phyloP scores from a whole-genome alignment of 352 stramenopile species.

The Globisporangium iwayamae region DNA sequence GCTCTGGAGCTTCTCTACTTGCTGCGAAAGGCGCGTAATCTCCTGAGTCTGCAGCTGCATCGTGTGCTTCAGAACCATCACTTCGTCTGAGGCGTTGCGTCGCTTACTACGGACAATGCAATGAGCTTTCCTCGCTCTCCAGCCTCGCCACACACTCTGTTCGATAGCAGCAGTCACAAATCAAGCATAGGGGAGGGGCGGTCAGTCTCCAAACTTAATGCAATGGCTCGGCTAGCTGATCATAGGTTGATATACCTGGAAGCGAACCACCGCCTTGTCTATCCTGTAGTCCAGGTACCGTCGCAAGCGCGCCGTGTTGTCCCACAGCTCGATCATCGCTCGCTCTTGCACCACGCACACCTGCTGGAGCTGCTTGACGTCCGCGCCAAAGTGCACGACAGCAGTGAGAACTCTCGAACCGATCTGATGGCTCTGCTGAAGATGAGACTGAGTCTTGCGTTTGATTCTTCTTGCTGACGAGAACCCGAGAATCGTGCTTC shows the following conservation, averaged over 20 bases:
- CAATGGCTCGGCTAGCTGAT: too few species aligned
- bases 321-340: conserved; percentile 27
- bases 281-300: conserved; percentile 15
- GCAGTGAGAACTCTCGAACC: conserved; percentile 5
- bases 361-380: conserved; percentile 44
- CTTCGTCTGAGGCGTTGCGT: background rate
- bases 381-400: conserved; percentile 16
- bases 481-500: conserved; percentile 4
- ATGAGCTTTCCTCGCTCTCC: background rate
- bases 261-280: conserved; percentile 12
- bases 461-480: background rate
- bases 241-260: conserved; percentile 19
- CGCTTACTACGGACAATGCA: background rate
- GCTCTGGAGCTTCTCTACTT: conserved; percentile 26
- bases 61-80: conserved; percentile 16
- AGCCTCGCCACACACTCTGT: conserved; percentile 21
- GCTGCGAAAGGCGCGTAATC: conserved; percentile 22
- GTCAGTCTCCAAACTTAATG: too few species aligned
- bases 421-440: background rate
- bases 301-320: conserved; percentile 12
- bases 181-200: too few species aligned
- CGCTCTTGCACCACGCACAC: conserved; percentile 44
- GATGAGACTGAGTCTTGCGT: background rate
- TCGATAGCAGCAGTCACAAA: background rate
- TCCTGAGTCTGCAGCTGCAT: conserved; percentile 27